These are phyloP conservation scores for Fraxinus sp. DNA, from an alignment of 305 asterid species.

Conservation along the genomic window DNA sequence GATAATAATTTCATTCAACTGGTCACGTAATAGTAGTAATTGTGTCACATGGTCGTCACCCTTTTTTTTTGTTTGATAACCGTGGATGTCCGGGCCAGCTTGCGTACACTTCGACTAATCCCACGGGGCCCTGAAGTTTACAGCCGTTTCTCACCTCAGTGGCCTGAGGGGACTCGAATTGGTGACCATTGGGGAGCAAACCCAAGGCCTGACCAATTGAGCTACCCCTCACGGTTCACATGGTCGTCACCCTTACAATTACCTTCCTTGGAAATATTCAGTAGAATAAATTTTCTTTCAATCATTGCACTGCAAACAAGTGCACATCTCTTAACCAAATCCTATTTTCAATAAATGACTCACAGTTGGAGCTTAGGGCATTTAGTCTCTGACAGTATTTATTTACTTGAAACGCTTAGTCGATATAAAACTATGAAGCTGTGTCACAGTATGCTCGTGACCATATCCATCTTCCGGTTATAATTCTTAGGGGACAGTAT, in stretches of 20 bases:
- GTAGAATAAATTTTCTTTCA: background rate
- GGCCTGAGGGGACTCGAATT: too few relatives aligned
- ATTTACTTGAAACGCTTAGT: conserved; percentile 9
- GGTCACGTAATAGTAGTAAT: background rate
- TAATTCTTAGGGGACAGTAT: background rate
- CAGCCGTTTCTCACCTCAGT: too few relatives aligned
- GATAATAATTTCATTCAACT: background rate
- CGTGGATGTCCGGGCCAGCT: too few relatives aligned
- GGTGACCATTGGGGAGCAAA: too few relatives aligned
- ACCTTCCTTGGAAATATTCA: background rate
- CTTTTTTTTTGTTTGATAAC: too few relatives aligned
- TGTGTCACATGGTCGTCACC: background rate
- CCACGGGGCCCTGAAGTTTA: too few relatives aligned
- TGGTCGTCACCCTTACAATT: background rate
- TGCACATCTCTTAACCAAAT: conserved; percentile 14
- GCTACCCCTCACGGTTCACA: background rate
- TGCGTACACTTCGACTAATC: too few relatives aligned
- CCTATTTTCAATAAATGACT: conserved; percentile 11
- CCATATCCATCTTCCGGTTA: conserved; percentile 1
- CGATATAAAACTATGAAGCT: background rate
- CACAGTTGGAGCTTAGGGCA: conserved; percentile 1
- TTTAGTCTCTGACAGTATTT: background rate
- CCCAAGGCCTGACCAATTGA: too few relatives aligned
- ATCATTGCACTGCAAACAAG: background rate
- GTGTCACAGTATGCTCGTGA: background rate